phyloP scores from a whole-genome alignment of 2,329 filamentous ascomycete species.

The Colletotrichum musicola region DNA sequence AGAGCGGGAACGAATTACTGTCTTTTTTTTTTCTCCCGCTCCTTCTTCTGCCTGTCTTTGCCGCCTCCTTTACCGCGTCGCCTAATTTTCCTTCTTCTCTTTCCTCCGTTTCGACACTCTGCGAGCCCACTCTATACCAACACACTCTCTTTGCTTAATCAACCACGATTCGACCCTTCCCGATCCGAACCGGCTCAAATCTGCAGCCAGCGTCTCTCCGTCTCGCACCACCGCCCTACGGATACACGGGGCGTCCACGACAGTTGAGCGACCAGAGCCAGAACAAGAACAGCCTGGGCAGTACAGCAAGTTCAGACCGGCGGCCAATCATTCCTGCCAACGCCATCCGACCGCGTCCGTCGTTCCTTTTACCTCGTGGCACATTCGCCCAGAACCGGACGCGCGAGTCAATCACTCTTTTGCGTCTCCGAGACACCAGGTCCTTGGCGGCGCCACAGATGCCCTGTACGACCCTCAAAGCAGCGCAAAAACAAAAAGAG shows the following conservation, averaged over 20 bases:
- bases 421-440: conserved; percentile 33
- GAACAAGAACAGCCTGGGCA: too few species aligned
- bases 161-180: conserved; percentile 1
- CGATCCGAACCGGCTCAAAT: not conserved
- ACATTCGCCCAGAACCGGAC: conserved; percentile 21
- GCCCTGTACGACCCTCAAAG: conserved; percentile 11
- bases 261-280: too few species aligned
- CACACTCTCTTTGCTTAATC: conserved; percentile 2
- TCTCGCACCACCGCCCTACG: too few species aligned
- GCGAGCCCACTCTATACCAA: conserved; percentile 6
- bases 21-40: not conserved
- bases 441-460: conserved; percentile 29
- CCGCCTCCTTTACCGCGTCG: not conserved
- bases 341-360: conserved; percentile 26
- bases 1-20: not conserved
- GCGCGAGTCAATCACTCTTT: conserved; percentile 34
- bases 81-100: conserved; percentile 1
- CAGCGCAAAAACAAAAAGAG: conserved; percentile 13
- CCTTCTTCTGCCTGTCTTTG: conserved; percentile 6
- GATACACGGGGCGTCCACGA: too few species aligned
- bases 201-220: too few species aligned
- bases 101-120: conserved; percentile 2
- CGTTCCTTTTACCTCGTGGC: conserved; percentile 39
- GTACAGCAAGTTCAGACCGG: not conserved
- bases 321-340: conserved; percentile 14